Conservation (phyloP, 2,329 filamentous ascomycete species). For the Elsinoe fawcettii region DNA sequence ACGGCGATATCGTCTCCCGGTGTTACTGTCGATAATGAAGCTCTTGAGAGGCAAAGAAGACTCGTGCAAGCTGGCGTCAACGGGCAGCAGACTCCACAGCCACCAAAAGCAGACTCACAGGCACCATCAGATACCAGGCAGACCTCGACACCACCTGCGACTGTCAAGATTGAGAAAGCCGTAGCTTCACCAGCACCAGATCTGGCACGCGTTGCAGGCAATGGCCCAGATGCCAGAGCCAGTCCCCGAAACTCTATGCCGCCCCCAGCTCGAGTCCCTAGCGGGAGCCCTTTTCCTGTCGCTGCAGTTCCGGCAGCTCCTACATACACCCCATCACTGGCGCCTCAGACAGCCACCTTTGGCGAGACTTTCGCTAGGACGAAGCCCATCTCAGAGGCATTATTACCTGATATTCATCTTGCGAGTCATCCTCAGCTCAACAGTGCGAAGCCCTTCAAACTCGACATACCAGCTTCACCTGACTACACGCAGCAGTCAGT, state of each 20-base stretch:
- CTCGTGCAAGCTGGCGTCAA: conserved; percentile 45
- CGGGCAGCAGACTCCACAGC: conserved; percentile 26
- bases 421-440: conserved; percentile 61
- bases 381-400: conserved; percentile 47
- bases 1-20: conserved; percentile 39
- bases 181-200: conserved; percentile 37
- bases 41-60: conserved; percentile 45
- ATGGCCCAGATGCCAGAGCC: conserved; percentile 27
- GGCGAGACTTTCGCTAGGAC: conserved; percentile 25
- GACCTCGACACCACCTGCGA: conserved; percentile 31
- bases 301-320: conserved; percentile 26
- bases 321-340: conserved; percentile 28
- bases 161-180: conserved; percentile 34
- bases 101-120: conserved; percentile 22
- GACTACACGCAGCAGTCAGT: conserved; percentile 62
- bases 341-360: conserved; percentile 17
- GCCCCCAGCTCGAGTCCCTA: conserved; percentile 32
- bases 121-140: conserved; percentile 20
- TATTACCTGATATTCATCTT: conserved; percentile 60
- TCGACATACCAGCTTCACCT: conserved; percentile 58
- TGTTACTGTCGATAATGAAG: conserved; percentile 48
- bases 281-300: conserved; percentile 37
- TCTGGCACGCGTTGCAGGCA: conserved; percentile 32
- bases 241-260: conserved; percentile 31
- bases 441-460: conserved; percentile 49